Conservation (phyloP, 768 basidiomycete species). For the Lenzites betulinus region DNA sequence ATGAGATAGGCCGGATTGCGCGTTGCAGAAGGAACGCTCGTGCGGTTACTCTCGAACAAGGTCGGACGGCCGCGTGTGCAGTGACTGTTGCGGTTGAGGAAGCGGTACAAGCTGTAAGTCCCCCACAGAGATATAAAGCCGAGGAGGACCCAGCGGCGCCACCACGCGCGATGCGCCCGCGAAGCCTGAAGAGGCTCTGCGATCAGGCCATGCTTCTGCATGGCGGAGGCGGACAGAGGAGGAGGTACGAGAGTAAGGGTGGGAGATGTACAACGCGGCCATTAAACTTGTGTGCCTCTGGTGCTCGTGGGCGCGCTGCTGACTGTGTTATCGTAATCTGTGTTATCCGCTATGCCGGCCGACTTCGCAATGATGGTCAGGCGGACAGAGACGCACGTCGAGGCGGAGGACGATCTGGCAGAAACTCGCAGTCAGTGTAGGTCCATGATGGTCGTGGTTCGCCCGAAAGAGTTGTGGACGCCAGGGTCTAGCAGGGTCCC, state of each 20-base stretch:
- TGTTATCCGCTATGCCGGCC: neutral
- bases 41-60: conserved; percentile 1
- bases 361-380: neutral
- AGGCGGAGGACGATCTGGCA: neutral
- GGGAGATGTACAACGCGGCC: neutral
- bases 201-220: conserved; percentile 16
- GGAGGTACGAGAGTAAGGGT: neutral
- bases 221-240: neutral
- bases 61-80: neutral
- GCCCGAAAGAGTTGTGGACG: neutral
- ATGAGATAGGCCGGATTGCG: conserved; percentile 61
- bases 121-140: conserved; percentile 1
- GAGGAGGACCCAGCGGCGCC: neutral
- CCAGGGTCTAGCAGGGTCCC: no score
- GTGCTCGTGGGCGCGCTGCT: neutral
- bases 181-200: neutral
- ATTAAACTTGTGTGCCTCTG: neutral
- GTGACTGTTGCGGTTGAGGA: neutral
- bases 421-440: neutral
- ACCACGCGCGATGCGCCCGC: neutral
- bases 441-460: neutral
- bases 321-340: neutral
- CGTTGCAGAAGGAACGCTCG: conserved; percentile 19
- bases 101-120: neutral
- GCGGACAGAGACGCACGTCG: neutral